Conservation (phyloP, 371 early-diverging fungal species). For the Chytridium lagenaria region DNA sequence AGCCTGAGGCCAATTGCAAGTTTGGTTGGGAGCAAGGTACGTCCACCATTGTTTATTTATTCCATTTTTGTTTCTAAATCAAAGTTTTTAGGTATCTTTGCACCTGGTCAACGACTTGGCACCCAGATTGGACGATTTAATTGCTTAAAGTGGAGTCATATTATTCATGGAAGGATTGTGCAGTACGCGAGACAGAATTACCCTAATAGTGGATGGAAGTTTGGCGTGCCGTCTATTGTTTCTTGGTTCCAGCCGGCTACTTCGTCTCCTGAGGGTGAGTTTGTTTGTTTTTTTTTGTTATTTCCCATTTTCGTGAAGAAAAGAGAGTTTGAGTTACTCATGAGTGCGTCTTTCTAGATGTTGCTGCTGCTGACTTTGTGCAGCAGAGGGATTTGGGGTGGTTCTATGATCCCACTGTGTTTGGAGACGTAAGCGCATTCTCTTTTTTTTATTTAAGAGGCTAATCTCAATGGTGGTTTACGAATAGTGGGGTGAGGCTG, state of each 20-base stretch:
- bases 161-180: conserved; percentile 38
- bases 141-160: conserved; percentile 9
- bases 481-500: conserved; percentile 19
- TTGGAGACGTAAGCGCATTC: conserved; percentile 6
- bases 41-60: neutral
- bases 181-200: conserved; percentile 35
- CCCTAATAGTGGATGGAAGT: conserved; percentile 27
- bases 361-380: conserved; percentile 5
- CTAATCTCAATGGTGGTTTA: too few species aligned
- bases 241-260: conserved; percentile 1
- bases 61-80: too few species aligned
- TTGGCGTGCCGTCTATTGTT: conserved; percentile 39
- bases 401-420: conserved; percentile 7
- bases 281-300: too few species aligned
- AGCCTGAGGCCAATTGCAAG: conserved; percentile 43
- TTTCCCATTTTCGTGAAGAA: too few species aligned
- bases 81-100: conserved; percentile 1
- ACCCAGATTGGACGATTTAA: conserved; percentile 13
- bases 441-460: neutral
- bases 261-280: neutral
- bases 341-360: neutral
- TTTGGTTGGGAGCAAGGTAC: conserved; percentile 25
- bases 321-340: too few species aligned
- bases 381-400: conserved; percentile 14
- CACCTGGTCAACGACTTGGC: conserved; percentile 5